Base-by-base conservation (phyloP, 140 eudicot species). In the Ambrosia hybrid region DNA sequence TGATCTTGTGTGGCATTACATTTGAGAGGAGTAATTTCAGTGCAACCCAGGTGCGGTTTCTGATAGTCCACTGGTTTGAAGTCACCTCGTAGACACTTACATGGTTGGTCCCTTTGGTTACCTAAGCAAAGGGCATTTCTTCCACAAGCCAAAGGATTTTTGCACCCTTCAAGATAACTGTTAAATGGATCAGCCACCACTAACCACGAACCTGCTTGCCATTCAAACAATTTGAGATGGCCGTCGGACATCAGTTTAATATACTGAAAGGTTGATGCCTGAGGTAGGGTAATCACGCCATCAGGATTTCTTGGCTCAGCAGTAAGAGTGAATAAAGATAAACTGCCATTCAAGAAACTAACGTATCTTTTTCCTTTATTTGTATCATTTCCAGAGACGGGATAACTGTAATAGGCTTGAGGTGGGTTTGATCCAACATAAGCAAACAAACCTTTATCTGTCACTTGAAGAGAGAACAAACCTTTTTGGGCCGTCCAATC, bases 211-310 rank as follows among this genome's bases (percentile, higher is more conserved):
- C 9, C 6, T n/a, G 0, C 1, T 55, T 74, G 43, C 67, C 76
- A 68, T 7, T 48, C 63, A n/a, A 57, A 72, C 65, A 72, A 73
- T 51, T 33, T 55, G 14, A 77, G 33, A 51, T 72, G 79, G 53
- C 82, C 85, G 13, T 81, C 70, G 2, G 81, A 70, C 73, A 56
- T 72, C 4, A 85, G 51, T 38, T 52, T 82, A 71, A 85, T 39
- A 68, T 49, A 81, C 14, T 78, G 86, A 10, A 55, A 75, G 3
- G 83, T 46, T 26, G 73, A 69, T 3, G 83, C 56, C 26, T 0
- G 9, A 43, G 73, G 73, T 68, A 64, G 51, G 8, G 10, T 0
- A 38, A 70, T 17, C 52, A 9, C 15, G 6, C 0, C 56, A 16
- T 3, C 12, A 21, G 79, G 65, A 6, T 14, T 30, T 8, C 56